Evolutionary conservation across 2,329 filamentous ascomycete species (phyloP), one percentile per base, ranked within the genome.

Genomic region (Apiospora malaysiana): DNA sequence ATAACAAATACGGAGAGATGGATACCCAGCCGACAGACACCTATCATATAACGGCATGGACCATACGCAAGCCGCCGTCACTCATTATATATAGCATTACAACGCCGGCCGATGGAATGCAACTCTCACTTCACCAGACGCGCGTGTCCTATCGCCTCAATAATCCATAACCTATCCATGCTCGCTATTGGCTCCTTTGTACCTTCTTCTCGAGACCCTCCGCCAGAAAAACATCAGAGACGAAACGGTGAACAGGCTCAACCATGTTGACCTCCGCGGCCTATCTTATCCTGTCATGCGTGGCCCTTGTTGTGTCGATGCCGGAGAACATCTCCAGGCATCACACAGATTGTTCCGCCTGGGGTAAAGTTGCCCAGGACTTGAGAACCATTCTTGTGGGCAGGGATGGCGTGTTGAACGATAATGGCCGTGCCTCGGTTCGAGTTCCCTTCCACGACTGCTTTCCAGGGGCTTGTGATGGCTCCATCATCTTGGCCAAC

Each of bases 401-500:
- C 56, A 59, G 25, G 27, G 68, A 71, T 46, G 75, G 74, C 16
- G 71, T 68, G 4, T 77, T 77, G 42, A 79, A 70, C 9, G 75
- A 78, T 27, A 70, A 75, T n/a, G 77, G 77, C 12, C 77, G 78
- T 2, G 75, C 75, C 2, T 75, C 76, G 5, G 76, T 79, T 51
- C 77, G 78, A 7, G 66, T 77, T 2, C 68, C 75, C 2, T 79
- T 79, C 68, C 78, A 79, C 70, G 78, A 79, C 71, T 79, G 78
- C 72, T 79, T 78, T 46, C 76, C 78, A 3, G 74, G 72, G 0
- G 56, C 77, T 0, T 79, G 78, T 51, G 78, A 79, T 68, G 78
- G 78, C 0, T 78, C 77, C 3, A 70, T 79, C 45, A 78, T 79
- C 32, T 71, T 79, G 7, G 73, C 77, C 7, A 67, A 75, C 59